Conservation (phyloP, 192 early-diverging fungal genomes). For the Umbelopsis vinacea region DNA sequence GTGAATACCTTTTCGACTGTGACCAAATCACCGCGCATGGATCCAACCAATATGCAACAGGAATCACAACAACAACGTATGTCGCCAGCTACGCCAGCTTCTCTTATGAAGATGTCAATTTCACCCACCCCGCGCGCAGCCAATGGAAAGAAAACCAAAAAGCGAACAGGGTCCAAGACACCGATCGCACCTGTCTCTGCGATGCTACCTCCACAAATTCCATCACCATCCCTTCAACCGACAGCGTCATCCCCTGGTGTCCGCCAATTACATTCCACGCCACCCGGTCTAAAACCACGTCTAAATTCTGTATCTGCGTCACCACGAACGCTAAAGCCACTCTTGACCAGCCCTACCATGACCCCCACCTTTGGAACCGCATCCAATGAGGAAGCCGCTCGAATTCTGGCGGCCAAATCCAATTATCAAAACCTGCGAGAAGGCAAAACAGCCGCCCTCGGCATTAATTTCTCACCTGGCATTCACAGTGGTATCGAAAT, state of each 20-base stretch:
- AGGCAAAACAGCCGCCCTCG: conserved; percentile 81
- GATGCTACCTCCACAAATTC: conserved; percentile 2
- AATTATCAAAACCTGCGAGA: conserved; percentile 90
- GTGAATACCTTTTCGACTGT: background rate
- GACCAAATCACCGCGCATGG: background rate
- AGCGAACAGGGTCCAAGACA: background rate
- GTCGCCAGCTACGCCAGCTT: conserved; percentile 61
- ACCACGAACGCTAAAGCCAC: conserved; percentile 37
- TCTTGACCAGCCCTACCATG: conserved; percentile 51
- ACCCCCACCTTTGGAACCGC: conserved; percentile 41
- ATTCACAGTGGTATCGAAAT: conserved; percentile 80
- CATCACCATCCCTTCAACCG: conserved; percentile 22
- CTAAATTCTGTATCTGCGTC: conserved; percentile 15
- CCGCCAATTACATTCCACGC: background rate
- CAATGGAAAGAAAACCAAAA: conserved; percentile 8
- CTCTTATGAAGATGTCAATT: conserved; percentile 58
- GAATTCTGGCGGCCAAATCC: conserved; percentile 54
- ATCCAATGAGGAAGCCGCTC: conserved; percentile 34
- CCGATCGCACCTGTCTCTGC: background rate
- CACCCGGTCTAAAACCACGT: conserved; percentile 12
- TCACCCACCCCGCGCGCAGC: conserved; percentile 26
- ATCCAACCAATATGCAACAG: background rate
- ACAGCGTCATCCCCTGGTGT: background rate
- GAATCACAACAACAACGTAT: background rate
- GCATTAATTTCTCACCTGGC: conserved; percentile 75